Base-by-base conservation (phyloP, 139 green algal genomes). In the Asterochloris erici region DNA sequence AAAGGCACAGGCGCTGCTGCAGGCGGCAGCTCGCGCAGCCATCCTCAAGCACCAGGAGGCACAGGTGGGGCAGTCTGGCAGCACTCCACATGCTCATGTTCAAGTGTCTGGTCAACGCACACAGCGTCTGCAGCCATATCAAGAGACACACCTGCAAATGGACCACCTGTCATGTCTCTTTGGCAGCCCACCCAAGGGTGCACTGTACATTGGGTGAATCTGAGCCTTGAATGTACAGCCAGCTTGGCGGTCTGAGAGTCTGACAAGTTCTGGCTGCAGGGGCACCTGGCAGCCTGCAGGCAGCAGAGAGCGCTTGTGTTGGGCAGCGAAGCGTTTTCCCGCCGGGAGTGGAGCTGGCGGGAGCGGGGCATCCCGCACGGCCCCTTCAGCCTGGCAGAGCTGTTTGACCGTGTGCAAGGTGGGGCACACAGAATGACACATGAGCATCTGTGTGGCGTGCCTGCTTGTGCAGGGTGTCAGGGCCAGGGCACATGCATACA, bases 381-480 rank as follows among this genome's bases (percentile, higher is more conserved):
- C 19, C 76, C 76, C 11, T 80, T 70, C 76, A 80, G 60, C 13
- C 26, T 80, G 6, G 76, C 76, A 26, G 76, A 80, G 54, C 76
- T 80, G 10, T 80, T 80, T 69, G 61, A 70, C 10, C 68, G 68
- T 61, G 23, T 62, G 12, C 61, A 80, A 68, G 76, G 76, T 79
- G 19, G 11, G 21, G 21, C 21, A 71, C 19, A 71, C 66, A 21
- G 17, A 1, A 4, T 71, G 10, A 9, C 66, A 71, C 17, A 26
- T 26, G 66, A 21, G 21, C 17, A 71, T 71, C 66, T 71, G 38
- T 54, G 38, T 54, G 38, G 38, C 38, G 4, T 2, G 38, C 38
- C 2, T 54, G 38, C 38, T 54, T 54, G 38, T 54, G 38, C 38
- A 54, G 38, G 38, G 38, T 54, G 38, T 6, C 6, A 6, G 2